phyloP scores from a whole-genome alignment of 2,329 filamentous ascomycete genomes.

The Sporothrix phasma region DNA sequence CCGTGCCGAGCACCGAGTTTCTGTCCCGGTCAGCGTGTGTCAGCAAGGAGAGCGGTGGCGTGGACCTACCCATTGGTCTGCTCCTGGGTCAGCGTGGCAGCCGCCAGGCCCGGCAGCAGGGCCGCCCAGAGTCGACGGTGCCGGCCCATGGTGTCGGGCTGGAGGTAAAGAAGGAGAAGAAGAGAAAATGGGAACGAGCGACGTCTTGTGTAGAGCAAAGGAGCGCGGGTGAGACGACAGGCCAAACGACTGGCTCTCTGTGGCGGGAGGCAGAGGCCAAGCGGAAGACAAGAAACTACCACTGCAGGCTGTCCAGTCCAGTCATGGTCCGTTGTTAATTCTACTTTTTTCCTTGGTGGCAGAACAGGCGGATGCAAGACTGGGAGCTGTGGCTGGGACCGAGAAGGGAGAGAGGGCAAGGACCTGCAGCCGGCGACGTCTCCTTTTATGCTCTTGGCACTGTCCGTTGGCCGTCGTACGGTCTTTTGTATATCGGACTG shows the following conservation, averaged over 20 bases:
- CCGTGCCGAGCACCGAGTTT: slow-evolving; percentile 33
- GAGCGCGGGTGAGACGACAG: background rate
- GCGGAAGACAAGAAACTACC: background rate
- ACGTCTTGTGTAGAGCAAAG: background rate
- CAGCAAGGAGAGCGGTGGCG: too few species aligned
- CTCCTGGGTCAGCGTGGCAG: slow-evolving; percentile 24
- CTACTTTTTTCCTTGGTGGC: background rate
- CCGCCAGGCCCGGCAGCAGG: slow-evolving; percentile 20
- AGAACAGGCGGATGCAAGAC: background rate
- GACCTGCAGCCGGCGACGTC: background rate
- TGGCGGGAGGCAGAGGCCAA: too few species aligned
- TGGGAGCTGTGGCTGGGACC: background rate
- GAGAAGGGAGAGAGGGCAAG: background rate
- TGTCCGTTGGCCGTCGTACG: background rate
- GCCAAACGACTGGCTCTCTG: background rate
- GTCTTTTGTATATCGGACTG: background rate
- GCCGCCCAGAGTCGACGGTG: slow-evolving; percentile 9
- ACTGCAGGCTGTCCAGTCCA: background rate
- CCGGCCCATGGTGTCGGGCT: slow-evolving; percentile 8
- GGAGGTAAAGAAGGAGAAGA: background rate
- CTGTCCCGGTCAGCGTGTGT: slow-evolving; percentile 22
- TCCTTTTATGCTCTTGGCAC: slow-evolving; percentile 10
- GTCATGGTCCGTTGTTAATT: background rate
- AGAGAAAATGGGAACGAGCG: background rate
- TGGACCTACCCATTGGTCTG: slow-evolving; percentile 31